phyloP scores from a whole-genome alignment of 176 grass and related monocot genomes.

The Carex littledalei region DNA sequence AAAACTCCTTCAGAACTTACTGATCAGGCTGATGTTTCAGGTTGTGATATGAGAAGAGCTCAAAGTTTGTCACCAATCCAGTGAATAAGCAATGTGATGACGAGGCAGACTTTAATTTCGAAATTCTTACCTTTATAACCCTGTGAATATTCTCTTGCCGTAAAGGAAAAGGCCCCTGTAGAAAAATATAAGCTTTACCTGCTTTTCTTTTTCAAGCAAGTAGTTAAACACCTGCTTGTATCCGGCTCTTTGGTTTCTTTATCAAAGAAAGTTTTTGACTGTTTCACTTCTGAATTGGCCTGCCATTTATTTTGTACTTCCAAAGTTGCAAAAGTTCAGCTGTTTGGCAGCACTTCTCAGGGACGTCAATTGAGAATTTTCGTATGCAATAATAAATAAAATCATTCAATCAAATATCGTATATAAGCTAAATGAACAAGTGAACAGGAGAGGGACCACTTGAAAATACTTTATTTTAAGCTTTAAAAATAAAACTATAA shows the following conservation, averaged over 20 bases:
- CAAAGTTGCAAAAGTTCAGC: background rate
- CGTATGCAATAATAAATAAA: background rate
- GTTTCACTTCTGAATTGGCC: background rate
- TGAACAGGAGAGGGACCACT: too few species aligned
- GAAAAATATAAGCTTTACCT: background rate
- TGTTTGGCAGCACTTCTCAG: background rate
- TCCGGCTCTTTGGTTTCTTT: background rate
- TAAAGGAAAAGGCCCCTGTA: background rate
- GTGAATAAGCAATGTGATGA: background rate
- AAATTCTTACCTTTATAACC: background rate
- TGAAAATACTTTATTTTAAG: too few species aligned
- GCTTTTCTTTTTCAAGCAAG: background rate
- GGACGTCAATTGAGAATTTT: background rate
- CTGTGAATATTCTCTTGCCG: background rate
- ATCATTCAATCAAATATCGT: background rate
- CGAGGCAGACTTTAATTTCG: background rate
- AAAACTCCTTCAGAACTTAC: background rate
- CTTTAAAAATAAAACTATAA: too few species aligned
- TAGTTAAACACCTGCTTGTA: background rate
- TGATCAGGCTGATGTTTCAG: conserved; percentile 37
- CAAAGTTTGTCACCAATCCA: background rate
- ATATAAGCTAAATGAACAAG: background rate
- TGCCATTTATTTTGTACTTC: background rate
- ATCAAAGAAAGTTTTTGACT: background rate
- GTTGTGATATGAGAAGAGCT: conserved; percentile 38